phyloP scores from a whole-genome alignment of 768 basidiomycete species.

The Tulasnella sp. region DNA sequence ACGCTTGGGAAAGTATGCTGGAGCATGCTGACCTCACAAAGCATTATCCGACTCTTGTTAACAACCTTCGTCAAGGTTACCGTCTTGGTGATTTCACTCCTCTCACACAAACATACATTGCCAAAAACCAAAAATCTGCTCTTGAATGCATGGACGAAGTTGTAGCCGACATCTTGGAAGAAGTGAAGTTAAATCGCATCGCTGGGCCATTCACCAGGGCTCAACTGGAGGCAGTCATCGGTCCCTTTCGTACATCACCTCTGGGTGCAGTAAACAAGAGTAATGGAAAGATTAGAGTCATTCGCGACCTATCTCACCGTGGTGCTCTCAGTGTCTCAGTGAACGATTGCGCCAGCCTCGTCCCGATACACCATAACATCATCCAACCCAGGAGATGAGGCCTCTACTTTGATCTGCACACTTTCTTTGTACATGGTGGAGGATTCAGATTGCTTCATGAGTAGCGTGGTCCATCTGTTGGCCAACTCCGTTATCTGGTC shows the following conservation, averaged over 20 bases:
- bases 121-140: constrained; percentile 21
- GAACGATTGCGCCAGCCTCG: too few species aligned
- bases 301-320: constrained; percentile 13
- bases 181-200: constrained; percentile 10
- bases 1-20: background rate
- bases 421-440: too few species aligned
- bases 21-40: background rate
- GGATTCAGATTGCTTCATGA: background rate
- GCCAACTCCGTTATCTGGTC: background rate
- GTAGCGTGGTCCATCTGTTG: background rate
- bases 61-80: background rate
- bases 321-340: constrained; percentile 4
- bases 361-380: too few species aligned
- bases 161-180: background rate
- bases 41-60: background rate
- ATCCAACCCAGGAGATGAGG: too few species aligned
- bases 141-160: constrained; percentile 18
- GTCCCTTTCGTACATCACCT: constrained; percentile 8
- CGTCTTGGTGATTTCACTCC: constrained; percentile 6
- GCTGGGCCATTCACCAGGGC: constrained; percentile 11
- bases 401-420: too few species aligned
- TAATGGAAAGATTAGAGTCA: constrained; percentile 23
- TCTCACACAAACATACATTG: constrained; percentile 9
- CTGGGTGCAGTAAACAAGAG: constrained; percentile 13
- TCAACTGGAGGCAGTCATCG: background rate